Percentiles rank a stretch among this genome's conserved stretches.
phyloP scores from a whole-genome alignment of 441 rosid species.

The Viola pubescens region DNA sequence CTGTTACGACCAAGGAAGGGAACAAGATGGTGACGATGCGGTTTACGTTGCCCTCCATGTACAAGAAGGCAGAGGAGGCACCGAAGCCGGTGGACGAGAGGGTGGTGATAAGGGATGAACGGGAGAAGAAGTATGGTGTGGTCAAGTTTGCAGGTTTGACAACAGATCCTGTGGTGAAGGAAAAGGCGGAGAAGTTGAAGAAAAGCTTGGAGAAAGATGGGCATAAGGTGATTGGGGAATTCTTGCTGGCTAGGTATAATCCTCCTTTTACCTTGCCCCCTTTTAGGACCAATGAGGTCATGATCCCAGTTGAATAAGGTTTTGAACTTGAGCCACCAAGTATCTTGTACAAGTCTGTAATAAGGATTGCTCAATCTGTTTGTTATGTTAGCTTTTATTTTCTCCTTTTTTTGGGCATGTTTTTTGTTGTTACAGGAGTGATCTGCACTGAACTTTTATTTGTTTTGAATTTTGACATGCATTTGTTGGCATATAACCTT shows the following conservation, averaged over 20 bases:
- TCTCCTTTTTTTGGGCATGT: no score
- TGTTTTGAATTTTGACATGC: no score
- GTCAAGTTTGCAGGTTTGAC: constrained; percentile 65
- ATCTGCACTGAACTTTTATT: no score
- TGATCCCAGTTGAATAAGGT: constrained; percentile 64
- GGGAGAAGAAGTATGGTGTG: constrained; percentile 65
- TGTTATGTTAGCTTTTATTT: no score
- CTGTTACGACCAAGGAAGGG: constrained; percentile 33
- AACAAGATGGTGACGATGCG: constrained; percentile 71
- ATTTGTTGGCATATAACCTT: no score
- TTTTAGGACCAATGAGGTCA: constrained; percentile 68
- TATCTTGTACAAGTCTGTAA: background rate
- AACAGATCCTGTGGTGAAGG: constrained; percentile 50
- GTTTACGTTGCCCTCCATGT: constrained; percentile 67
- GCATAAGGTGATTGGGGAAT: constrained; percentile 52
- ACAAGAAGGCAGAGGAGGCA: constrained; percentile 65
- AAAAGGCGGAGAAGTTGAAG: constrained; percentile 59
- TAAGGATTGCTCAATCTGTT: background rate
- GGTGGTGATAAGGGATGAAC: constrained; percentile 61
- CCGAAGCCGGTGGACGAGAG: constrained; percentile 82
- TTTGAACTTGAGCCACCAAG: no score
- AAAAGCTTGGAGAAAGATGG: constrained; percentile 70
- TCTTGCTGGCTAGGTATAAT: constrained; percentile 67
- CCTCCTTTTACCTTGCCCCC: constrained; percentile 84
- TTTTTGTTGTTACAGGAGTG: no score